Conservation (phyloP, 2,329 filamentous ascomycete species). For the Penicillium polonicum region DNA sequence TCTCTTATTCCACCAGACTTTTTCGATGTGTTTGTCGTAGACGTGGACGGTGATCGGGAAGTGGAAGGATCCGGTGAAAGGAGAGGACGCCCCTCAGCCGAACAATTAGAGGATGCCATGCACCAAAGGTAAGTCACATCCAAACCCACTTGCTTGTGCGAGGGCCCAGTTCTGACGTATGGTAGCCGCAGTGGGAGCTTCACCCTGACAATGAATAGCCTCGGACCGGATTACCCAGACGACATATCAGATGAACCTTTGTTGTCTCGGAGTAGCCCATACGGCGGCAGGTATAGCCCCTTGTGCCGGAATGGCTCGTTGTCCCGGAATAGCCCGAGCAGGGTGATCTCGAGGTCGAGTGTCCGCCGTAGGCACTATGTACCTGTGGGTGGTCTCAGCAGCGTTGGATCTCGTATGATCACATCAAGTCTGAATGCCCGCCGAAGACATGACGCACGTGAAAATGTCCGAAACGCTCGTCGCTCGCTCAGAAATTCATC, state of each 20-base stretch:
- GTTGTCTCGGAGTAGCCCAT: neutral
- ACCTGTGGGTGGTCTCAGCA: neutral
- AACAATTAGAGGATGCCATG: neutral
- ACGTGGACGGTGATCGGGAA: neutral
- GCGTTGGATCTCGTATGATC: conserved; percentile 1
- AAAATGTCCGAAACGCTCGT: neutral
- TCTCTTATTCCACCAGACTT: neutral
- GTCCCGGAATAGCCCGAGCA: neutral
- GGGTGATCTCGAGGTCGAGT: neutral
- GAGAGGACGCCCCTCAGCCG: neutral
- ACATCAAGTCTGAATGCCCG: neutral
- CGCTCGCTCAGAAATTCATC: neutral
- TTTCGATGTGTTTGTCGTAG: neutral
- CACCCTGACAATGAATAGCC: neutral
- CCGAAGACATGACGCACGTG: neutral
- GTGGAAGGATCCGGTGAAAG: neutral
- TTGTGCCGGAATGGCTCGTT: neutral
- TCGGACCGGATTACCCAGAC: neutral
- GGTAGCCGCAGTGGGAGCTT: neutral
- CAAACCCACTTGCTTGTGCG: neutral
- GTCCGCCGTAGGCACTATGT: neutral
- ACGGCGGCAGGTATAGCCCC: neutral
- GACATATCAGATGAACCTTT: neutral
- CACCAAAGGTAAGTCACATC: neutral
- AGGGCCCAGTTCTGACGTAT: neutral